Evolutionary conservation across 2,329 filamentous ascomycete genomes (phyloP).

Genomic region (Orbilia oligospora): DNA sequence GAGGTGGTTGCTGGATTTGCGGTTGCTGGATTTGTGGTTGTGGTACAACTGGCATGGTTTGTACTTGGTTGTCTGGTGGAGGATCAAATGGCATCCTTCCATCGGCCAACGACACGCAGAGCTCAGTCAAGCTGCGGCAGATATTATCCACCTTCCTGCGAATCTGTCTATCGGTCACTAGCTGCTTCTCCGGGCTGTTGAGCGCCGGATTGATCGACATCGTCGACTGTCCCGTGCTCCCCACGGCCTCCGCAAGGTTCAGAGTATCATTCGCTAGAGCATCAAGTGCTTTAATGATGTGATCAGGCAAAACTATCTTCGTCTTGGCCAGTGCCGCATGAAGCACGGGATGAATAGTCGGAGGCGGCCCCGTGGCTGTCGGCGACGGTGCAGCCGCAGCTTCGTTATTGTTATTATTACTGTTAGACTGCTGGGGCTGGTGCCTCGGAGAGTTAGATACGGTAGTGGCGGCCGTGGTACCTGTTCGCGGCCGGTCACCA

Average conservation of each 20-base stretch:
- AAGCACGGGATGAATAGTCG: slow-evolving; percentile 81
- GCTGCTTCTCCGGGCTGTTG: slow-evolving; percentile 65
- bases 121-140: slow-evolving; percentile 90
- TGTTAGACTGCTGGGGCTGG: slow-evolving; percentile 67
- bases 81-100: slow-evolving; percentile 67
- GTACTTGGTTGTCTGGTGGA: slow-evolving; percentile 36
- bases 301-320: slow-evolving; percentile 77
- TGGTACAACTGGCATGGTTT: slow-evolving; percentile 33
- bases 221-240: slow-evolving; percentile 76
- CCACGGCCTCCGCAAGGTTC: slow-evolving; percentile 82
- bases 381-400: slow-evolving; percentile 67
- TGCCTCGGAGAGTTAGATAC: slow-evolving; percentile 90
- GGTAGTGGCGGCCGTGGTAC: slow-evolving; percentile 90
- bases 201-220: slow-evolving; percentile 67
- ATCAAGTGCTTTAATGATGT: slow-evolving; percentile 85
- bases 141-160: slow-evolving; percentile 92
- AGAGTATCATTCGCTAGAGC: slow-evolving; percentile 85
- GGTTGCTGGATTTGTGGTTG: slow-evolving; percentile 39
- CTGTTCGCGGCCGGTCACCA: slow-evolving; percentile 87
- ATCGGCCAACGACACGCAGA: slow-evolving; percentile 86
- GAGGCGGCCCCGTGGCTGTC: slow-evolving; percentile 68
- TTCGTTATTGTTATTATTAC: slow-evolving; percentile 27
- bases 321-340: slow-evolving; percentile 85
- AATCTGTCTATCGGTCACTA: slow-evolving; percentile 83
- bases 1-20: slow-evolving; percentile 22